Base-by-base conservation (phyloP, 345 rosid species). In the Melaleuca alternifolia region DNA sequence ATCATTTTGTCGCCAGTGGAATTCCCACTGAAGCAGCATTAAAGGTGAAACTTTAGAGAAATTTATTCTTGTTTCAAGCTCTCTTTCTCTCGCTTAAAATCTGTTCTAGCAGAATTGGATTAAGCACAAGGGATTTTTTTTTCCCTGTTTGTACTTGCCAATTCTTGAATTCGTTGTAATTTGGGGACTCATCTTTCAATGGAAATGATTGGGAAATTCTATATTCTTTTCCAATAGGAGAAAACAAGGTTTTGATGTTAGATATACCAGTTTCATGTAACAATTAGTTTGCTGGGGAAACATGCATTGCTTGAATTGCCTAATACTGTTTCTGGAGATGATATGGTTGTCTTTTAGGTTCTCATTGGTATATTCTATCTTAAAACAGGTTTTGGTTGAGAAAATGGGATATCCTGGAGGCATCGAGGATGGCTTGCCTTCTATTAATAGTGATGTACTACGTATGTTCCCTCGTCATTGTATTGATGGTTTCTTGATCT, bases 11-110 rank as follows among this genome's bases (percentile, higher is more conserved):
- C 46, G 89, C 97, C 50, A 92, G 71, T 85, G 98, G 99, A 57
- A 89, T 95, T 92, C 96, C 99, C 59, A 97, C 99, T 56, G 99
- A 96, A 88, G 99, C 99, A 87, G 99, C 99, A n/a, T 87, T 97
- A 85, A 97, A 97, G 97, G 99, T 97, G 82, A 84, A 83, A 26
- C 44, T 87, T 53, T 82, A 51, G 86, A 46, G 84, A 24, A 50
- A 75, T 54, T 48, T 9, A 51, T 84, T 85, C 16, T 50, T 50
- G 54, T 50, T 28, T 1, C 59, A 41, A 44, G 33, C 41, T 82
- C 56, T 46, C 23, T 86, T 33, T 87, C 54, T 46, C 33, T 53
- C 24, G 53, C 28, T 21, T 53, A 18, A n/a, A 12, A 30, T 84
- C 83, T 86, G 56, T 84, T 13, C 53, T 65, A 28, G 53, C 20